Conservation (phyloP, 108 stramenopile genomes). For the Schizochytrium sp. region DNA sequence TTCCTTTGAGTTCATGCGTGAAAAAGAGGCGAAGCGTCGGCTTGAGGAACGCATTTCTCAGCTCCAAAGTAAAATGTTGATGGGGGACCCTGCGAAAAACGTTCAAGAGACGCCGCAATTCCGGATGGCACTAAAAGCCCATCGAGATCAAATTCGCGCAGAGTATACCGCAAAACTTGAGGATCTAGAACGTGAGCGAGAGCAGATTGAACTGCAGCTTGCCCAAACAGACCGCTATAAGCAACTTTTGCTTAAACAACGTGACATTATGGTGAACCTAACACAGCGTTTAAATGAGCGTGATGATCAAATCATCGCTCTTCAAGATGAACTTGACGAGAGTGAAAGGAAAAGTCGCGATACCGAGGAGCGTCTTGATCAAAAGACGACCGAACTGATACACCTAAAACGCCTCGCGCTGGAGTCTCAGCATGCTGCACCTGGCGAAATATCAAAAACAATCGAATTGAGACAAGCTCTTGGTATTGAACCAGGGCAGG, state of each 20-base stretch:
- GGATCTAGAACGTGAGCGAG: constrained; percentile 78
- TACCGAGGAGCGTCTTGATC: constrained; percentile 78
- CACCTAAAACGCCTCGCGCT: constrained; percentile 74
- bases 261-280: constrained; percentile 83
- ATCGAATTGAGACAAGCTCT: background rate
- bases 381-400: constrained; percentile 76
- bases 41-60: constrained; percentile 77
- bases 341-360: constrained; percentile 76
- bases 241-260: constrained; percentile 79
- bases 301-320: constrained; percentile 77
- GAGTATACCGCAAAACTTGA: constrained; percentile 74
- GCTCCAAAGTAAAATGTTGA: constrained; percentile 77
- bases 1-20: constrained; percentile 77
- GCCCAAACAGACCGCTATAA: constrained; percentile 81
- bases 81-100: constrained; percentile 50
- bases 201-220: constrained; percentile 78
- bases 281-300: constrained; percentile 82
- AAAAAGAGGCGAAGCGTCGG: constrained; percentile 78
- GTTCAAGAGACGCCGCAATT: constrained; percentile 62
- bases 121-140: constrained; percentile 64
- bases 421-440: constrained; percentile 61
- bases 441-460: background rate
- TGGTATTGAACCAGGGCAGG: background rate
- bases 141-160: constrained; percentile 65
- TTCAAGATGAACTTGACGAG: constrained; percentile 82